A percentile compares a stretch with the other conserved stretches of the same genome.
phyloP scores from a whole-genome alignment of 2,329 filamentous ascomycete genomes.

The Ascomycota sp. region DNA sequence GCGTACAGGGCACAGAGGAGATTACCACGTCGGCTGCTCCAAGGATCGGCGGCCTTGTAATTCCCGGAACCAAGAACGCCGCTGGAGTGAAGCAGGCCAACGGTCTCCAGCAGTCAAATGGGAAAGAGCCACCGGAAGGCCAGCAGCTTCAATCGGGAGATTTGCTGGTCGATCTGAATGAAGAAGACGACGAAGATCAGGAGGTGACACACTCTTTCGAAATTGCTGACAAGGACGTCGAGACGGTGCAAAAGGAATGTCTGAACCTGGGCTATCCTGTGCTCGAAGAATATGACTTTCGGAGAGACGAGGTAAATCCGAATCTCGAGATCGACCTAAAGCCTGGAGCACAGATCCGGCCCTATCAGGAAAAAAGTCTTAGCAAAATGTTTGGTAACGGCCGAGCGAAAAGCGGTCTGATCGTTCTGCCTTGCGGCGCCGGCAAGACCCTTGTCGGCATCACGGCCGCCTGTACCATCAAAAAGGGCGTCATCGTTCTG shows the following conservation, averaged over 20 bases:
- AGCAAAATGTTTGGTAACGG: slow-evolving; percentile 99
- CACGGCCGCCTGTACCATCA: slow-evolving; percentile 90
- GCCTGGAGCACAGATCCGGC: slow-evolving; percentile 68
- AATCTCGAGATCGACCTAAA: slow-evolving; percentile 85
- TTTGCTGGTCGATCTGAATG: slow-evolving; percentile 51
- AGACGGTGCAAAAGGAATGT: slow-evolving; percentile 73
- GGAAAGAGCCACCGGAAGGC: slow-evolving; percentile 20
- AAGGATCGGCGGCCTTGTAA: slow-evolving; percentile 69
- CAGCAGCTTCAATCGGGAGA: slow-evolving; percentile 37
- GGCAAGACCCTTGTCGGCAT: slow-evolving; percentile 97
- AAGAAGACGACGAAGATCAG: slow-evolving; percentile 72
- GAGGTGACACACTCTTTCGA: slow-evolving; percentile 86
- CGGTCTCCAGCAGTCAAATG: slow-evolving; percentile 10
- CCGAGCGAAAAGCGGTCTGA: slow-evolving; percentile 88
- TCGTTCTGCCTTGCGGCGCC: slow-evolving; percentile 85
- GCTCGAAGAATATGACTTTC: slow-evolving; percentile 91
- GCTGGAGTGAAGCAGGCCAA: slow-evolving; percentile 61
- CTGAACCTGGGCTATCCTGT: slow-evolving; percentile 69
- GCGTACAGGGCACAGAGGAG: slow-evolving; percentile 48
- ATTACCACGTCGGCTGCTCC: slow-evolving; percentile 66
- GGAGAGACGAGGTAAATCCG: slow-evolving; percentile 70
- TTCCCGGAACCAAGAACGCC: slow-evolving; percentile 83
- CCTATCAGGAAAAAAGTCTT: slow-evolving; percentile 92
- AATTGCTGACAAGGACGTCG: slow-evolving; percentile 61
- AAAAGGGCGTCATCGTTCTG: slow-evolving; percentile 84